Percentiles rank a stretch among this genome's conserved stretches.
These are phyloP conservation scores for Curvularia verruculosa DNA, from an alignment of 2,329 filamentous ascomycete genomes.

Conservation along the genomic window DNA sequence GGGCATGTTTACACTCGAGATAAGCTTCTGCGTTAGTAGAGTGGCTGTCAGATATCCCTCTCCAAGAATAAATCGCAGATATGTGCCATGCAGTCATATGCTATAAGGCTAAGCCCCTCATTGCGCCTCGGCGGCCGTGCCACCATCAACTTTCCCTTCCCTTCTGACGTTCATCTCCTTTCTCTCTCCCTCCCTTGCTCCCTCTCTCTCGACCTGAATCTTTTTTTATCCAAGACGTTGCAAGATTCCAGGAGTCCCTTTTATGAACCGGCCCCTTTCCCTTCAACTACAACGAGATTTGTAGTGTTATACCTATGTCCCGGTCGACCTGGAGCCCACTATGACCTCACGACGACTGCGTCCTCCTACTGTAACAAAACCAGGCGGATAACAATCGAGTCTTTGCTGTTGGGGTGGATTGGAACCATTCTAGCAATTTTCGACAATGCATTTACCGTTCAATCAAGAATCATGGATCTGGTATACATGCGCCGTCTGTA, in stretches of 20 bases:
- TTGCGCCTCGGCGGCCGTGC: not conserved
- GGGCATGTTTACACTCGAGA: constrained; percentile 2
- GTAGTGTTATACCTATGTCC: constrained; percentile 8
- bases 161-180: not conserved
- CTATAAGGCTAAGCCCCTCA: constrained; percentile 12
- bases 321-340: constrained; percentile 14
- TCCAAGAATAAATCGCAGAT: not conserved
- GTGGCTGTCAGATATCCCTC: constrained; percentile 3
- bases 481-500: constrained; percentile 51
- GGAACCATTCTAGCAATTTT: constrained; percentile 5
- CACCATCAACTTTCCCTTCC: constrained; percentile 4
- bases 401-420: constrained; percentile 1
- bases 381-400: constrained; percentile 22
- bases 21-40: constrained; percentile 3
- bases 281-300: constrained; percentile 1
- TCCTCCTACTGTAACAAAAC: constrained; percentile 16
- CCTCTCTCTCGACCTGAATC: not conserved
- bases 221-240: not conserved
- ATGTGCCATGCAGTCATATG: constrained; percentile 11
- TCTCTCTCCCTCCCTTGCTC: not conserved
- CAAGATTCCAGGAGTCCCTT: not conserved
- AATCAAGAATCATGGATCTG: constrained; percentile 56
- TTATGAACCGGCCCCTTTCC: not conserved
- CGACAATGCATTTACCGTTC: constrained; percentile 36
- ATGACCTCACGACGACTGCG: constrained; percentile 28